Base-by-base conservation (phyloP, 148 eudicot genomes). In the Rhododendron molle region DNA sequence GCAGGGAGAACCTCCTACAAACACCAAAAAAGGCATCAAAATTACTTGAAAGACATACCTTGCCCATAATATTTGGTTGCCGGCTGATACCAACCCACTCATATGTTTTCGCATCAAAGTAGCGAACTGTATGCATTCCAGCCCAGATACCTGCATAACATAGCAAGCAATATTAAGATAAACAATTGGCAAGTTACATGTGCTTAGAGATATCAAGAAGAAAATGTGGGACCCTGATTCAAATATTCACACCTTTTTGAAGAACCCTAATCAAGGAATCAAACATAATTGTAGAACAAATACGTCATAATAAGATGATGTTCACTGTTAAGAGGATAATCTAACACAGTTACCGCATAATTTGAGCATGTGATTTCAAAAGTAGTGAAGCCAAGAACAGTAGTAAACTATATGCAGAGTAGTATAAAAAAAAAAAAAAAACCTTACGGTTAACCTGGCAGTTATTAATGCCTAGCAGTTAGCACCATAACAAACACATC, bases 31-130 rank as follows among this genome's bases (percentile, higher is more conserved):
- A 43, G 54, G 67, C 58, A 71, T 80, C 58, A 49, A 80, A 26
- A 72, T 9, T 40, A 86, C 21, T 44, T 49, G 49, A 46, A 77
- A 40, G 20, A 56, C 91, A 83, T 90, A 95, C 99, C 89, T 95
- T 97, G 89, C 98, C 88, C 60, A 94, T 93, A 54, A 97, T 94
- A 90, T 95, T 95, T 87, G 99, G 99, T 87, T 97, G 99, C 79
- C 93, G 93, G 90, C 99, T 97, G 82, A 97, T 94, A 78, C 99
- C 99, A 80, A 97, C 99, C 99, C 99, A 97, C 88, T 95, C 96
- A 77, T 97, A 97, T 43, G 99, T 97, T 90, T 88, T 95, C 32
- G 98, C 99, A 89, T 97, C 99, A 85, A 97, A 97, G 84, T 97
- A 93, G 83, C 98, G 89, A 76, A 97, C 99, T 83, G 99, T 95